Evolutionary conservation across 1,139 yeast genomes (phyloP), one percentile per base, ranked within the genome.

Genomic region (Geotrichum aggregatum): DNA sequence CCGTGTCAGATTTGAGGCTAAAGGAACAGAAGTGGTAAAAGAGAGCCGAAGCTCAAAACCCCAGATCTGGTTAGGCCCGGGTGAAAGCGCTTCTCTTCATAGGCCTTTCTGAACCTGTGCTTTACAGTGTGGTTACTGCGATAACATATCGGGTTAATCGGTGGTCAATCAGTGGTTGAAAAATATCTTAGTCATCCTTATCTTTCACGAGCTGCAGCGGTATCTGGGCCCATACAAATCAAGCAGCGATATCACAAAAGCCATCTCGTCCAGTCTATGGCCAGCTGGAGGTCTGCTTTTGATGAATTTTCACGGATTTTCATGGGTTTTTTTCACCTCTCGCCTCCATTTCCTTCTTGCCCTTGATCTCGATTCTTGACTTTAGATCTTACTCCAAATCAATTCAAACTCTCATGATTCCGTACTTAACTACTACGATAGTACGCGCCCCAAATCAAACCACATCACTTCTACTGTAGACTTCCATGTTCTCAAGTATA

Each of bases 401-500:
- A 14, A 26, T 33, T 18, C 16, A 10, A 7, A 3, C 42, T n/a
- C 16, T 24, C 18, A 5, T 22, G n/a, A 31, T 40, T 38, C 13
- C 21, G 5, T 30, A 8, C 34, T 44, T 18, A n/a, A 22, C 21
- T 35, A 18, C 44, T 33, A 6, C 39, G n/a, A n/a, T n/a, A n/a
- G n/a, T n/a, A n/a, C n/a, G n/a, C n/a, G n/a, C n/a, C n/a, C n/a
- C n/a, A n/a, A n/a, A n/a, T n/a, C n/a, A n/a, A n/a, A n/a, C 24
- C 41, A 5, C 28, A 24, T 24, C 28, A 24, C 8, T 8, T 5
- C 28, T 24, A 3, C 13, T 14, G 18, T 39, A n/a, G n/a, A n/a
- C n/a, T n/a, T n/a, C n/a, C 34, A 41, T 35, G 26, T 33, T 41
- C 24, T 16, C 52, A 14, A 31, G 44, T 21, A 33, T 36, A 16